Evolutionary conservation across 2,329 filamentous ascomycete genomes (phyloP).

Genomic region (Pseudonectria foliicola): DNA sequence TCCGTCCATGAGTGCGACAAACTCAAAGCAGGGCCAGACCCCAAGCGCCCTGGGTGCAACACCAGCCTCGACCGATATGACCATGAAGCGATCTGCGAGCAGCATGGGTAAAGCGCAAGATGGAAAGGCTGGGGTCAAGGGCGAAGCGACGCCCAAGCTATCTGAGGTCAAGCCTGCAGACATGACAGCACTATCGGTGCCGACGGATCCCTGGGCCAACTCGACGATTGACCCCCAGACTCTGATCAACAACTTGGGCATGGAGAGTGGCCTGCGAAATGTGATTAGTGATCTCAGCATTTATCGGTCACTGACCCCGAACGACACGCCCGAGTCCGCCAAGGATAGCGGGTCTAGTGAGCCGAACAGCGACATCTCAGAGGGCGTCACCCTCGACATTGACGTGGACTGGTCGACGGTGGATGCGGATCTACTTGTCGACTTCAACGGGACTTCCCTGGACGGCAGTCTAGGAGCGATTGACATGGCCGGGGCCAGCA

Average conservation of each 20-base stretch:
- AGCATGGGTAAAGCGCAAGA: conserved; percentile 35
- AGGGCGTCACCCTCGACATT: conserved; percentile 46
- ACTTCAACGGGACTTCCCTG: conserved; percentile 15
- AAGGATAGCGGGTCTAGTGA: conserved; percentile 54
- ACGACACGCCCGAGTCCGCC: conserved; percentile 58
- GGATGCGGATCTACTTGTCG: conserved; percentile 34
- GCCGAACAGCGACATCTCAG: conserved; percentile 55
- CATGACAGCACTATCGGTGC: conserved; percentile 6
- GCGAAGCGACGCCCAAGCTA: conserved; percentile 22
- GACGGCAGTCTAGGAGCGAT: too few species aligned
- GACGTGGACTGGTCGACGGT: conserved; percentile 44
- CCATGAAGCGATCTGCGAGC: conserved; percentile 45
- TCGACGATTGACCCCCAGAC: conserved; percentile 46
- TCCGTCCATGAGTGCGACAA: conserved; percentile 32
- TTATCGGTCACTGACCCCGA: conserved; percentile 50
- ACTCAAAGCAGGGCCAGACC: conserved; percentile 43
- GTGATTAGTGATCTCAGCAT: conserved; percentile 46
- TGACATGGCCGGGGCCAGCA: too few species aligned
- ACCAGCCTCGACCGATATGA: conserved; percentile 44
- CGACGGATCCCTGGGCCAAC: conserved; percentile 28
- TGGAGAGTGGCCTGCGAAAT: conserved; percentile 31
- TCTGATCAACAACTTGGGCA: conserved; percentile 27
- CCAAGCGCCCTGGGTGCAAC: conserved; percentile 37
- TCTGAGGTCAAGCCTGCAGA: conserved; percentile 23
- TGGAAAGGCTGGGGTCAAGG: conserved; percentile 23